These are phyloP conservation scores for Candida verbasci DNA, from an alignment of 805 yeast species.

Conservation along the genomic window DNA sequence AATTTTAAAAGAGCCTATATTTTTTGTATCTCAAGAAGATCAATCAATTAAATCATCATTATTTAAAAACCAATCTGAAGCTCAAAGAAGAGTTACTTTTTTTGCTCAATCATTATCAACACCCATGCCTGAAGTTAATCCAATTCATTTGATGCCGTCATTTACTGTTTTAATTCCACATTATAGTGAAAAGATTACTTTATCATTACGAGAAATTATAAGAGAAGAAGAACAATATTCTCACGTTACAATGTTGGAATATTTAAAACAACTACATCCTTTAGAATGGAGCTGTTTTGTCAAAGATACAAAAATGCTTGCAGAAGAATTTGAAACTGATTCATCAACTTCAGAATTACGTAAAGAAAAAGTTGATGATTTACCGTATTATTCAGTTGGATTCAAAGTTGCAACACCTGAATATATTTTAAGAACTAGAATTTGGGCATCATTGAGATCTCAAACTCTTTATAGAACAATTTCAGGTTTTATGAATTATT, in stretches of 20 bases:
- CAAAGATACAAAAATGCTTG: conserved; percentile 90
- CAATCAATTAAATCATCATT: conserved; percentile 55
- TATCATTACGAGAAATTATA: conserved; percentile 92
- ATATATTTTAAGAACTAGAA: conserved; percentile 91
- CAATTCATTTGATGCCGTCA: conserved; percentile 68
- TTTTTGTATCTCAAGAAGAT: conserved; percentile 81
- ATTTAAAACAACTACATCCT: conserved; percentile 91
- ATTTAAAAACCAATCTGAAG: conserved; percentile 65
- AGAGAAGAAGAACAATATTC: conserved; percentile 97
- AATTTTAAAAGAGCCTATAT: conserved; percentile 63
- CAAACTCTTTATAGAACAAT: conserved; percentile 96
- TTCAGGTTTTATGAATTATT: conserved; percentile 97
- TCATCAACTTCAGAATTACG: conserved; percentile 12
- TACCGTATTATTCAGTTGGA: conserved; percentile 94
- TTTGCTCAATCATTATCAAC: conserved; percentile 89
- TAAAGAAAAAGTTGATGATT: conserved; percentile 68
- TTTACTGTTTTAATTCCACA: conserved; percentile 93
- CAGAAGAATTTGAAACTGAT: conserved; percentile 76
- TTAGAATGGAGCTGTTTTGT: conserved; percentile 98
- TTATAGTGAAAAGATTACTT: conserved; percentile 87
- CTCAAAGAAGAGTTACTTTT: conserved; percentile 77
- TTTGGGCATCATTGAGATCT: conserved; percentile 97
- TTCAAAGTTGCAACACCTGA: conserved; percentile 97
- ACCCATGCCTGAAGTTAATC: conserved; percentile 71
- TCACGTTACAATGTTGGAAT: conserved; percentile 89